A percentile compares a stretch with the other conserved stretches of the same genome.
phyloP scores from a whole-genome alignment of 768 basidiomycete genomes.

The Russula sp. region DNA sequence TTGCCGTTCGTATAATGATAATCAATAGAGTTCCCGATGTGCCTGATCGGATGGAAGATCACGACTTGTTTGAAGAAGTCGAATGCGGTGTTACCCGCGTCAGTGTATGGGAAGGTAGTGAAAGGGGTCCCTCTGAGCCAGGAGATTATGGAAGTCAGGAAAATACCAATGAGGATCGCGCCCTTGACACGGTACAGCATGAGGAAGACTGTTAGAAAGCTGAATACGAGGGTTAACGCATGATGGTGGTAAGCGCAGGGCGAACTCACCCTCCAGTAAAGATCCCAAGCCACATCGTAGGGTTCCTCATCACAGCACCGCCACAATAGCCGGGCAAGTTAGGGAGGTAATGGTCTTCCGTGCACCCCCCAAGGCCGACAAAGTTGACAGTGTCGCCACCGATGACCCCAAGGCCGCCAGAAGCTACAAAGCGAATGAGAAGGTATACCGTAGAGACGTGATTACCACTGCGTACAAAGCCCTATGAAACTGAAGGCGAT shows the following conservation, averaged over 20 bases:
- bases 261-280: slow-evolving; percentile 67
- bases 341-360: slow-evolving; percentile 39
- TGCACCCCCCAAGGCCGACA: slow-evolving; percentile 74
- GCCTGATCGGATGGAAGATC: slow-evolving; percentile 57
- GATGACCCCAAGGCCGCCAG: slow-evolving; percentile 65
- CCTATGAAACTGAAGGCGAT: slow-evolving; percentile 56
- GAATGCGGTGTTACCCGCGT: slow-evolving; percentile 62
- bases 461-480: slow-evolving; percentile 41
- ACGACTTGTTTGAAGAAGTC: slow-evolving; percentile 84
- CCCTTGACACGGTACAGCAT: slow-evolving; percentile 85
- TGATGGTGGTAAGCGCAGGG: no score
- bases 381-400: slow-evolving; percentile 66
- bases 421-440: slow-evolving; percentile 35
- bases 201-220: slow-evolving; percentile 68
- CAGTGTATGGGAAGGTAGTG: slow-evolving; percentile 75
- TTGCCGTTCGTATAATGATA: slow-evolving; percentile 44
- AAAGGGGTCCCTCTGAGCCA: slow-evolving; percentile 82
- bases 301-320: slow-evolving; percentile 57
- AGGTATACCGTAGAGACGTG: not conserved
- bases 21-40: slow-evolving; percentile 61
- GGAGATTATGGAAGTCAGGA: slow-evolving; percentile 75
- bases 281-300: slow-evolving; percentile 85
- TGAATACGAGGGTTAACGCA: slow-evolving; percentile 25
- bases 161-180: slow-evolving; percentile 76
- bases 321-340: slow-evolving; percentile 56